Evolutionary conservation across 805 yeast genomes (phyloP).

Genomic region (Metschnikowia matae): DNA sequence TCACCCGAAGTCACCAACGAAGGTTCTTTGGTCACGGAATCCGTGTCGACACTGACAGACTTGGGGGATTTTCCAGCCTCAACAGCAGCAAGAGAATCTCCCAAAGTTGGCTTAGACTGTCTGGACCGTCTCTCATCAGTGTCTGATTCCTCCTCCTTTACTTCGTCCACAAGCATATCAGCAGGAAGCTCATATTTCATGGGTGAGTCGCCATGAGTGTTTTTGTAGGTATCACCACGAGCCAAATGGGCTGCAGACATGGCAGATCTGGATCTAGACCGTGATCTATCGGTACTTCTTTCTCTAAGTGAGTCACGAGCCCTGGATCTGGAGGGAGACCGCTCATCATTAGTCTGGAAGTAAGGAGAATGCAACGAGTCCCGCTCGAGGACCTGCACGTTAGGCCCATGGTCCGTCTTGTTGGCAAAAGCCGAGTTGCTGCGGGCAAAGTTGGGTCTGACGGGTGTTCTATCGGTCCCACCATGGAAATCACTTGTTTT

Average conservation of each 20-base stretch:
- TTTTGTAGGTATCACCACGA: conserved; percentile 72
- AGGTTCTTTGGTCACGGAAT: conserved; percentile 26
- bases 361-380: conserved; percentile 20
- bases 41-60: conserved; percentile 1
- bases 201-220: conserved; percentile 46
- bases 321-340: conserved; percentile 28
- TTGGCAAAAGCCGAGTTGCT: conserved; percentile 12
- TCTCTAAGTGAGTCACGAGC: conserved; percentile 18
- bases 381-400: conserved; percentile 12
- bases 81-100: conserved; percentile 43
- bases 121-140: conserved; percentile 39
- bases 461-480: conserved; percentile 6
- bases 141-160: conserved; percentile 26
- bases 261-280: conserved; percentile 23
- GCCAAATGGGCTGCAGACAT: conserved; percentile 57
- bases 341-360: conserved; percentile 14
- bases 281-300: conserved; percentile 16
- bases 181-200: conserved; percentile 42
- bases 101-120: conserved; percentile 41
- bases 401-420: conserved; percentile 8
- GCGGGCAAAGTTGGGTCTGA: conserved; percentile 8
- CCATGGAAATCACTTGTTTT: conserved; percentile 12
- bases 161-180: conserved; percentile 24
- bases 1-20: conserved; percentile 45
- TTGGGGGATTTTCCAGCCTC: conserved; percentile 17